Base-by-base conservation (phyloP, 2,329 filamentous ascomycete species). In the Diaporthe eres region DNA sequence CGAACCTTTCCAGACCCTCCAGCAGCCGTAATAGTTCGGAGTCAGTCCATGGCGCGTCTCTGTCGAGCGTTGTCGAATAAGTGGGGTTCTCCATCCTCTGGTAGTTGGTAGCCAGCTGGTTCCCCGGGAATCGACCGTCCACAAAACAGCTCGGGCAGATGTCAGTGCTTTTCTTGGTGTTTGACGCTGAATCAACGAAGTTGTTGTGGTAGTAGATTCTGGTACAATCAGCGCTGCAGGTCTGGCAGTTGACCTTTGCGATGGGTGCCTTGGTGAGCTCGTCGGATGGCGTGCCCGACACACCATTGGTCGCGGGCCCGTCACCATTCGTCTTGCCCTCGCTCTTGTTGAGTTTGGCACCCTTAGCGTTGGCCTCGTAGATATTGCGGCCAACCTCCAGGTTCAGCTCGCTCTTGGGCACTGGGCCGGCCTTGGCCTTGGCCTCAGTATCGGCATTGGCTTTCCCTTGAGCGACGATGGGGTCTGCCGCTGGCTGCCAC, bases 311-410 rank as follows among this genome's bases (percentile, higher is more conserved):
- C 15, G 89, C 84, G 3, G 90, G 87, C 13, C 88, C 88, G 77
- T 98, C 95, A 68, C 95, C 94, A 80, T 96, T 96, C 13, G 93
- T 89, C 83, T 95, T 95, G 77, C 88, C 88, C 70, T 94, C 92
- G 1, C 89, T 84, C 79, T 94, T 93, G 60, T 90, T 93, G 65
- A 98, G 88, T 81, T 97, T 87, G 8, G 87, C 85, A 63, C 86
- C 94, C 85, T 98, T 96, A 79, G 96, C 94, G 82, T 94, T 95
- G 76, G 95, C 92, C 81, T 99, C 96, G 85, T 98, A 99, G 75
- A 98, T 95, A 84, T 98, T 98, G 78, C 97, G 94, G 78, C 95
- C 93, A 76, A 98, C 92, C 82, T 98, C 94, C n/a, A 98, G 90
- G 82, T 97, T 98, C 76, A 97, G 89, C 80, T 98, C 96, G 44